A percentile compares a stretch with the other conserved stretches of the same genome.
These are phyloP conservation scores for Penicillium sp. DNA, from an alignment of 2,329 filamentous ascomycete genomes.

Conservation along the genomic window DNA sequence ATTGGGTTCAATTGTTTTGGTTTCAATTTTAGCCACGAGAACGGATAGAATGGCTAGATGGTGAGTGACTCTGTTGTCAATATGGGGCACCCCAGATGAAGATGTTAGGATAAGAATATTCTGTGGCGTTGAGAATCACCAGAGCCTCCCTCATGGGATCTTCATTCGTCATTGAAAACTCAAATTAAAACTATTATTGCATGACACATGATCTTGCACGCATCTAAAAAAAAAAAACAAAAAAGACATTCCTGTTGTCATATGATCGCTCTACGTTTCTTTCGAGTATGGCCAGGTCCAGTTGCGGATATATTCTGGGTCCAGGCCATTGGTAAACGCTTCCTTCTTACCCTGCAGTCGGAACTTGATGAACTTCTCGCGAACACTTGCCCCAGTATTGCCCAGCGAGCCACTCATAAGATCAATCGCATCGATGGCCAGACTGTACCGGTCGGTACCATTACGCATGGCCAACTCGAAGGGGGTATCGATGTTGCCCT, in stretches of 20 bases:
- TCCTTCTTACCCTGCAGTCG: constrained; percentile 59
- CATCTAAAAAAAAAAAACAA: too few species aligned
- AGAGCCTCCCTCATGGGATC: too few species aligned
- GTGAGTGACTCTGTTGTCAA: too few species aligned
- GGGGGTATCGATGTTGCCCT: constrained; percentile 78
- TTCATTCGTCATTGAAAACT: too few species aligned
- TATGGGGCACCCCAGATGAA: too few species aligned
- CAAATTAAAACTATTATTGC: too few species aligned
- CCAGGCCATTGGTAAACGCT: constrained; percentile 65
- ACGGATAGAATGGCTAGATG: too few species aligned
- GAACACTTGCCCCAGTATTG: constrained; percentile 56
- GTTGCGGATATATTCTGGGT: constrained; percentile 58
- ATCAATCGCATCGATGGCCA: constrained; percentile 72
- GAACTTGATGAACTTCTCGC: constrained; percentile 59
- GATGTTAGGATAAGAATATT: too few species aligned
- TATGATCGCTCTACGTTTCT: neutral
- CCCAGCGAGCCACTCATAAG: constrained; percentile 52
- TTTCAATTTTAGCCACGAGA: too few species aligned
- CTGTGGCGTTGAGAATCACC: too few species aligned
- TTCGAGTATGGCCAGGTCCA: constrained; percentile 57
- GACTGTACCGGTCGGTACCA: constrained; percentile 67
- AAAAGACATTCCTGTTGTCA: neutral
- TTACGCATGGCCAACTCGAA: constrained; percentile 73
- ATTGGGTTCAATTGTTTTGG: too few species aligned
- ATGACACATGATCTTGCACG: too few species aligned